Percentiles rank a stretch among this genome's conserved stretches.
These are phyloP conservation scores for Cucurbita maxima DNA, from an alignment of 306 rosid genomes.

Conservation along the genomic window DNA sequence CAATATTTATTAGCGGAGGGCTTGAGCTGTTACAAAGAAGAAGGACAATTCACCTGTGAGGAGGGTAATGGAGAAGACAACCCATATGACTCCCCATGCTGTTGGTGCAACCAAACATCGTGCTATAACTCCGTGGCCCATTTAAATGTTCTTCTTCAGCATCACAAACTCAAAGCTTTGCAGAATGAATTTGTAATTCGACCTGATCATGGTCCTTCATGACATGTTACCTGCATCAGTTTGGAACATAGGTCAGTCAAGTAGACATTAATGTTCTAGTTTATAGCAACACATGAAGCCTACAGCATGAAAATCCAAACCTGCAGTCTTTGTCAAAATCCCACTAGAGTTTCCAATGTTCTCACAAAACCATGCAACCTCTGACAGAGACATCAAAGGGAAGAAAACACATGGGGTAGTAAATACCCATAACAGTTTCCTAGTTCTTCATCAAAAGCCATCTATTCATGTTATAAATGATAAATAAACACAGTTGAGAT, in stretches of 20 bases:
- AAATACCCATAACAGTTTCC: slow-evolving; percentile 20
- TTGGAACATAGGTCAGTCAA: slow-evolving; percentile 9
- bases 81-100: slow-evolving; percentile 40
- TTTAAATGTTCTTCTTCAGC: slow-evolving; percentile 10
- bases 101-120: slow-evolving; percentile 15
- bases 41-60: not conserved
- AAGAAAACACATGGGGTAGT: slow-evolving; percentile 54
- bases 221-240: slow-evolving; percentile 5
- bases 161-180: slow-evolving; percentile 12
- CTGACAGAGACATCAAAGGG: slow-evolving; percentile 25
- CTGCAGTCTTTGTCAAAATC: slow-evolving; percentile 19
- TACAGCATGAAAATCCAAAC: slow-evolving; percentile 26
- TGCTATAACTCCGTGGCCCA: slow-evolving; percentile 16
- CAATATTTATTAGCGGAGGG: too few relatives aligned
- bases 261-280: slow-evolving; percentile 21
- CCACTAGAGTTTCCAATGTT: slow-evolving; percentile 22
- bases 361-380: slow-evolving; percentile 34
- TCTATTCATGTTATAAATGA: slow-evolving; percentile 22
- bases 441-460: slow-evolving; percentile 24
- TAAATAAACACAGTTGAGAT: not conserved
- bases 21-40: not conserved
- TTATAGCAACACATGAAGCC: slow-evolving; percentile 15
- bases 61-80: slow-evolving; percentile 21
- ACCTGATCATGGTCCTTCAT: not conserved
- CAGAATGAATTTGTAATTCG: not conserved